Evolutionary conservation across 208 protist species (phyloP).

Genomic region (Leishmania gerbilli): DNA sequence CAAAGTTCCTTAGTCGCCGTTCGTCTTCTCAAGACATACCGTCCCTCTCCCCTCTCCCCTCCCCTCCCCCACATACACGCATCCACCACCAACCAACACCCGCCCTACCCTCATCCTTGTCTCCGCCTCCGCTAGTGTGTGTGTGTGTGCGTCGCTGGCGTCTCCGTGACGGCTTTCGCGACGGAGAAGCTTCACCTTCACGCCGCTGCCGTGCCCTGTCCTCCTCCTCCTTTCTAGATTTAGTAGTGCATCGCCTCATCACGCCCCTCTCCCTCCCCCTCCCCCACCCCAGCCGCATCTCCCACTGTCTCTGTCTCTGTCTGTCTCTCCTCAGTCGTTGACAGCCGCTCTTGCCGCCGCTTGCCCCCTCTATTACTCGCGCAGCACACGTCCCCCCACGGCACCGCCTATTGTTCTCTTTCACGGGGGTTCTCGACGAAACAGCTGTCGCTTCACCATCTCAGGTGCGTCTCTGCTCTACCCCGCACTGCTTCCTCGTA

Average conservation of each 20-base stretch:
- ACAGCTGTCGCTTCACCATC: background rate
- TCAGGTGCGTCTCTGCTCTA: constrained; percentile 10
- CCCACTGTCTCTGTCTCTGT: too few species aligned
- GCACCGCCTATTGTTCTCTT: background rate
- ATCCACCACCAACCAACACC: background rate
- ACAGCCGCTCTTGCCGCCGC: too few species aligned
- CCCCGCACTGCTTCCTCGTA: background rate
- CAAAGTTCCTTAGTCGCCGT: background rate
- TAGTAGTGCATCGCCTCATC: background rate
- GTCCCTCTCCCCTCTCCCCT: background rate
- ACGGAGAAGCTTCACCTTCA: background rate
- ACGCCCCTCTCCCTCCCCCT: too few species aligned
- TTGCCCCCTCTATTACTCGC: background rate
- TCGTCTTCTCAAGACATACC: background rate
- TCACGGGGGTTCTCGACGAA: background rate
- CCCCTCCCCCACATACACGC: background rate
- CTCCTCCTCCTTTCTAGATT: background rate
- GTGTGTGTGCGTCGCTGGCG: background rate
- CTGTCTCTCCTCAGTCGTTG: too few species aligned
- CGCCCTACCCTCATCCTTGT: background rate
- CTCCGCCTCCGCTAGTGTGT: background rate
- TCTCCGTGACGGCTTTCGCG: background rate
- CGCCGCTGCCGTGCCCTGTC: background rate
- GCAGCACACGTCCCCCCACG: background rate
- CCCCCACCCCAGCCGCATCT: too few species aligned